These are phyloP conservation scores for Westerdykella aurantiaca DNA, from an alignment of 2,329 filamentous ascomycete species.

Conservation along the genomic window DNA sequence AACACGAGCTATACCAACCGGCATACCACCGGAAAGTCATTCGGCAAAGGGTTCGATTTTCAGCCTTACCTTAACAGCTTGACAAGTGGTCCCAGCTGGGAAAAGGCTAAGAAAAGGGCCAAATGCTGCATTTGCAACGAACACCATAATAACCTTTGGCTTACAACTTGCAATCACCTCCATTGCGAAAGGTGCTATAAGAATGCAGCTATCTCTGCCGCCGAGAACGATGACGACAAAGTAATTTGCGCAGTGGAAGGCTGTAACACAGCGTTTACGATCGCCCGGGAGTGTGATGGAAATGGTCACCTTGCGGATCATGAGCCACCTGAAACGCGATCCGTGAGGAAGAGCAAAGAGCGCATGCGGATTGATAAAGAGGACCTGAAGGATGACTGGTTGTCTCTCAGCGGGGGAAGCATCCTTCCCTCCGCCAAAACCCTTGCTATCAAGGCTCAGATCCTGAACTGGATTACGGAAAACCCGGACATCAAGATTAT, in stretches of 20 bases:
- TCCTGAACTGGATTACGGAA: slow-evolving; percentile 42
- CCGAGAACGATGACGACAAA: slow-evolving; percentile 4
- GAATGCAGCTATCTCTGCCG: slow-evolving; percentile 24
- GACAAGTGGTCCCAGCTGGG: slow-evolving; percentile 28
- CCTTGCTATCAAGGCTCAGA: slow-evolving; percentile 41
- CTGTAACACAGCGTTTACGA: background rate
- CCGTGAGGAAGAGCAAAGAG: slow-evolving; percentile 7
- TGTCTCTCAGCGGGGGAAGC: slow-evolving; percentile 28
- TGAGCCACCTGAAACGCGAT: slow-evolving; percentile 8
- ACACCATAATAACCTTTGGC: slow-evolving; percentile 39
- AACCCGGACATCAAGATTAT: slow-evolving; percentile 51
- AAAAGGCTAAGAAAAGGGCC: slow-evolving; percentile 39
- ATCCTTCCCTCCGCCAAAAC: slow-evolving; percentile 45
- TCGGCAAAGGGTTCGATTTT: slow-evolving; percentile 40
- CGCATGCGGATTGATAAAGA: slow-evolving; percentile 14
- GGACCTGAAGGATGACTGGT: slow-evolving; percentile 36
- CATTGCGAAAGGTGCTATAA: slow-evolving; percentile 50
- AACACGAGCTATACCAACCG: slow-evolving; percentile 3
- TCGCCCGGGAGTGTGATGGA: slow-evolving; percentile 16
- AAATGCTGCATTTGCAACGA: slow-evolving; percentile 30
- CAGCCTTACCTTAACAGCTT: slow-evolving; percentile 37
- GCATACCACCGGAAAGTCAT: slow-evolving; percentile 20
- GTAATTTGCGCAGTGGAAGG: background rate
- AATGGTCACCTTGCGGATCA: slow-evolving; percentile 16
- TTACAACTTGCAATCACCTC: slow-evolving; percentile 52